Percentiles rank a stretch among this genome's conserved stretches.
Conservation (phyloP, 192 early-diverging fungal genomes). For the Umbelopsis sp. region DNA sequence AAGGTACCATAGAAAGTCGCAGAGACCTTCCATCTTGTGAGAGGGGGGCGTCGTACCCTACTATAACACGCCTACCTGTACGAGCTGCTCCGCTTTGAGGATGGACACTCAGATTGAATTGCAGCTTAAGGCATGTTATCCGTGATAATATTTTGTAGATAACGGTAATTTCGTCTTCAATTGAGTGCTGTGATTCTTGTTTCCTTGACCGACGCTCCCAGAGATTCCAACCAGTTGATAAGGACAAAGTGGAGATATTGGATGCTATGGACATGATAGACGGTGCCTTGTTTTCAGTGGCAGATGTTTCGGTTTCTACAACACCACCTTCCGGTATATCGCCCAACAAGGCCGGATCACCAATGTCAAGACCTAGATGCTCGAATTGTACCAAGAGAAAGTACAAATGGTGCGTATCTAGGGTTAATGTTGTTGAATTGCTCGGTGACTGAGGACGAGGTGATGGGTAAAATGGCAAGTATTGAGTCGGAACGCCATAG, state of each 20-base stretch:
- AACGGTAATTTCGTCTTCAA: slow-evolving; percentile 50
- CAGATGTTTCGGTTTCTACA: slow-evolving; percentile 38
- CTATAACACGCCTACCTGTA: slow-evolving; percentile 30
- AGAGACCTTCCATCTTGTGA: slow-evolving; percentile 29
- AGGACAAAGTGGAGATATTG: slow-evolving; percentile 33
- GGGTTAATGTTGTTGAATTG: slow-evolving; percentile 23
- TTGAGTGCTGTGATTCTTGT: slow-evolving; percentile 19
- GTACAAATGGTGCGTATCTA: slow-evolving; percentile 47
- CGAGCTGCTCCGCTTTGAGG: slow-evolving; percentile 24
- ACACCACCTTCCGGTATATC: slow-evolving; percentile 26
- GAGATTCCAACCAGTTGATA: slow-evolving; percentile 33
- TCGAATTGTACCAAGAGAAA: slow-evolving; percentile 45
- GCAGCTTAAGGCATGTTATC: slow-evolving; percentile 45
- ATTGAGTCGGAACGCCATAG: slow-evolving; percentile 30
- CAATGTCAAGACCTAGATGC: slow-evolving; percentile 44
- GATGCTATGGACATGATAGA: slow-evolving; percentile 46
- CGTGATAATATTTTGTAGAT: slow-evolving; percentile 49
- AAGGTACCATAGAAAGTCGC: slow-evolving; percentile 37
- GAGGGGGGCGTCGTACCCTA: slow-evolving; percentile 29
- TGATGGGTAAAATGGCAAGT: slow-evolving; percentile 33
- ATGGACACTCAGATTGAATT: slow-evolving; percentile 28
- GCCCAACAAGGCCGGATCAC: slow-evolving; percentile 24
- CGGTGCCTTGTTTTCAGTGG: slow-evolving; percentile 41
- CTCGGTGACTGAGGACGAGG: slow-evolving; percentile 25
- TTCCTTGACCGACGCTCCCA: slow-evolving; percentile 31